Percentiles rank a stretch among this genome's conserved stretches.
Evolutionary conservation across 2,329 filamentous ascomycete species (phyloP).

Genomic region (Cryphonectria nitschkei): DNA sequence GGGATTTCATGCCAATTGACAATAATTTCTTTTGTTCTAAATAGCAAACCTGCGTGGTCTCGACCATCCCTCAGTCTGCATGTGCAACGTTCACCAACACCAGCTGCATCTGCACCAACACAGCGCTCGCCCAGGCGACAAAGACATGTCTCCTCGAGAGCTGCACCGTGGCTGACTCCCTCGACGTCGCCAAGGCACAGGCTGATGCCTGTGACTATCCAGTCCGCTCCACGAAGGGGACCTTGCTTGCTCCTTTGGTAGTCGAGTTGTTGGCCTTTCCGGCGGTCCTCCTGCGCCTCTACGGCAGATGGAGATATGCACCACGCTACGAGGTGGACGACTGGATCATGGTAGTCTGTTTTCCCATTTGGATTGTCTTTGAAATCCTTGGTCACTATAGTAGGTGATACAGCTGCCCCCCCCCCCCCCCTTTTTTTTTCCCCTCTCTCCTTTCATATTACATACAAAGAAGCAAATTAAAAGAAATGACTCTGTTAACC

Average conservation of each 20-base stretch:
- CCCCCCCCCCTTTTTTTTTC: too few relatives aligned
- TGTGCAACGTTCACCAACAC: slow-evolving; percentile 33
- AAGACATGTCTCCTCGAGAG: slow-evolving; percentile 33
- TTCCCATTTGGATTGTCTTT: slow-evolving; percentile 37
- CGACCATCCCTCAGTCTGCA: slow-evolving; percentile 33
- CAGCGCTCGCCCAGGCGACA: slow-evolving; percentile 29
- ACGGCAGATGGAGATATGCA: slow-evolving; percentile 40
- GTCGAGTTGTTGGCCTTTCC: slow-evolving; percentile 42
- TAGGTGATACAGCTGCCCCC: slow-evolving; percentile 27
- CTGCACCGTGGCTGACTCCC: slow-evolving; percentile 35
- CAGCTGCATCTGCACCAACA: slow-evolving; percentile 38
- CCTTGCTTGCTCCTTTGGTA: slow-evolving; percentile 41
- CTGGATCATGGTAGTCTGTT: slow-evolving; percentile 40
- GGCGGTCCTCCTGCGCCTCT: slow-evolving; percentile 43
- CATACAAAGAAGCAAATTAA: background rate
- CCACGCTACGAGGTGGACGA: slow-evolving; percentile 43
- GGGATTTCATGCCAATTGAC: background rate
- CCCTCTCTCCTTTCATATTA: background rate
- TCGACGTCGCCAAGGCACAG: slow-evolving; percentile 39
- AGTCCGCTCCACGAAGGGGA: slow-evolving; percentile 36
- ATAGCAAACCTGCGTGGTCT: slow-evolving; percentile 33
- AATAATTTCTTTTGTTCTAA: too few relatives aligned
- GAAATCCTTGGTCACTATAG: slow-evolving; percentile 39
- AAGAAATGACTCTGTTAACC: slow-evolving; percentile 16
- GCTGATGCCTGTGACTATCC: slow-evolving; percentile 40